phyloP scores from a whole-genome alignment of 345 rosid species.

The Salix dunnii region DNA sequence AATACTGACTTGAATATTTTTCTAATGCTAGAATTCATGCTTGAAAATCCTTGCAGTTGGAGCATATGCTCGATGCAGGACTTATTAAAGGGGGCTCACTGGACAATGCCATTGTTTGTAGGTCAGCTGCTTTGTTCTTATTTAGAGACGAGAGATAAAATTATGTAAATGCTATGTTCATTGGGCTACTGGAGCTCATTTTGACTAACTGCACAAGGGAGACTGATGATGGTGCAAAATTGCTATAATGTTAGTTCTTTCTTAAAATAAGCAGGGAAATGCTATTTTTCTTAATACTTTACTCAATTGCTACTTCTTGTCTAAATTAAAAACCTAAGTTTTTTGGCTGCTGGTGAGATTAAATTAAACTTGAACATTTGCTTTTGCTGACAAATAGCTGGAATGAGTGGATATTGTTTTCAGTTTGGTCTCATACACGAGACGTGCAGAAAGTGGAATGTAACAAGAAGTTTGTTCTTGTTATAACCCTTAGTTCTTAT shows the following conservation, averaged over 20 bases:
- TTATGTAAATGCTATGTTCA: not conserved
- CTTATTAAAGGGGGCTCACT: conserved; percentile 82
- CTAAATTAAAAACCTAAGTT: not conserved
- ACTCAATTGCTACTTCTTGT: not conserved
- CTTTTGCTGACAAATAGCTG: not conserved
- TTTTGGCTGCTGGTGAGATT: not conserved
- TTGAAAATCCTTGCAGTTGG: conserved; percentile 51
- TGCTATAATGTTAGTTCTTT: not conserved
- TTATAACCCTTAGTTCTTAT: not conserved
- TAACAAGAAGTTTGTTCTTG: not conserved
- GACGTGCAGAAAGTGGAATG: not conserved
- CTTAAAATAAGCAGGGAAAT: not conserved
- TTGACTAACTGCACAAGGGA: not conserved
- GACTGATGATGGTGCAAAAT: not conserved
- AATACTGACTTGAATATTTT: not conserved
- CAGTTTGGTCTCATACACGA: not conserved
- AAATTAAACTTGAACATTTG: not conserved
- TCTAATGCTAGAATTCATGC: conserved; percentile 3
- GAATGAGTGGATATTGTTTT: not conserved
- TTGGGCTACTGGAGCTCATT: not conserved
- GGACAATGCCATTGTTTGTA: conserved; percentile 79
- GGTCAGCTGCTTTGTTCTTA: conserved; percentile 43
- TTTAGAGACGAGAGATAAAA: not conserved
- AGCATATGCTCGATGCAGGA: conserved; percentile 63
- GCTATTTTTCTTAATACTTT: not conserved